Evolutionary conservation across 306 rosid species (phyloP).

Genomic region (Dalbergia cochinchinensis): DNA sequence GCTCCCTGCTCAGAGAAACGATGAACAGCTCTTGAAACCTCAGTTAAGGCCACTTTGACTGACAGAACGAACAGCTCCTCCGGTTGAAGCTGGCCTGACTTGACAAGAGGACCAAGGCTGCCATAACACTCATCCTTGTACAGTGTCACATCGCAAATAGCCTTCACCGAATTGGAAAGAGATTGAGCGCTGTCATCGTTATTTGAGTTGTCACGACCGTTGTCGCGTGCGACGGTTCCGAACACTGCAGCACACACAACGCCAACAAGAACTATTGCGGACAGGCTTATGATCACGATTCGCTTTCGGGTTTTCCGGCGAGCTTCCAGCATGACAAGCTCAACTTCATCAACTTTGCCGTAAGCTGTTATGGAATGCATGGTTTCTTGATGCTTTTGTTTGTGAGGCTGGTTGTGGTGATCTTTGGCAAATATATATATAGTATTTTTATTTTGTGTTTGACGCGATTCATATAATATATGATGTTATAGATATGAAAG

Average conservation of each 20-base stretch:
- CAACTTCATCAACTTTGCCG: slow-evolving; percentile 63
- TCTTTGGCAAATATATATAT: not conserved
- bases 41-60: slow-evolving; percentile 56
- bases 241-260: slow-evolving; percentile 57
- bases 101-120: slow-evolving; percentile 50
- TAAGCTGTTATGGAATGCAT: slow-evolving; percentile 61
- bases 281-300: slow-evolving; percentile 60
- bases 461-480: too few relatives aligned
- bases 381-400: not conserved
- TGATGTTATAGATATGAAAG: too few relatives aligned
- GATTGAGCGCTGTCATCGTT: not conserved
- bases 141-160: slow-evolving; percentile 74
- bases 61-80: slow-evolving; percentile 61
- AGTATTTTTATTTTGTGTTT: too few relatives aligned
- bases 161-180: slow-evolving; percentile 58
- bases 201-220: slow-evolving; percentile 29
- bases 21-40: slow-evolving; percentile 51
- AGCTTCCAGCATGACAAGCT: slow-evolving; percentile 60
- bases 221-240: slow-evolving; percentile 40
- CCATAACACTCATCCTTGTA: slow-evolving; percentile 63
- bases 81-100: slow-evolving; percentile 56
- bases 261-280: slow-evolving; percentile 58
- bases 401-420: not conserved
- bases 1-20: slow-evolving; percentile 49
- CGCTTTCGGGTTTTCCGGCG: slow-evolving; percentile 59